Evolutionary conservation across 2,329 filamentous ascomycete species (phyloP).

Genomic region (Coleophoma cylindrospora): DNA sequence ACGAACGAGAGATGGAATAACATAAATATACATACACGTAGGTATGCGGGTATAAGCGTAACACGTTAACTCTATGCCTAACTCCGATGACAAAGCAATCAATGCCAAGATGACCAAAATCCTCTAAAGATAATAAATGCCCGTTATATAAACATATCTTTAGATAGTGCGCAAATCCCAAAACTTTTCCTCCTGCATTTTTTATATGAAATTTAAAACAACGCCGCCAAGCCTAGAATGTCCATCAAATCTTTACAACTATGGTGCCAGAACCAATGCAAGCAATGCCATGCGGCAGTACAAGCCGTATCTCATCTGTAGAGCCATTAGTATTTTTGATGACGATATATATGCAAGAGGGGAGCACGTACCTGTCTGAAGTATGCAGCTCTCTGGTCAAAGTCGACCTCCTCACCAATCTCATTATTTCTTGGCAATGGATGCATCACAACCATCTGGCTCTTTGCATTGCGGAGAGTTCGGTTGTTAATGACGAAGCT

Average conservation of each 20-base stretch:
- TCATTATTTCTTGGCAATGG: slow-evolving; percentile 91
- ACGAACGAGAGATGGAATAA: too few species aligned
- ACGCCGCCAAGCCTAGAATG: background rate
- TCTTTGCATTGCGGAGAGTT: slow-evolving; percentile 86
- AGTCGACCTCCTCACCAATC: slow-evolving; percentile 93
- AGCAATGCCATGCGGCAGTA: slow-evolving; percentile 98
- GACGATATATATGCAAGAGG: slow-evolving; percentile 1
- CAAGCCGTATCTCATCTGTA: slow-evolving; percentile 91
- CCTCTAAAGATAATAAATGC: too few species aligned
- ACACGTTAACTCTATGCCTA: too few species aligned
- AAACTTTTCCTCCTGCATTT: background rate
- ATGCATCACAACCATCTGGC: slow-evolving; percentile 91
- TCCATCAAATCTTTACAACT: background rate
- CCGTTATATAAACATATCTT: background rate
- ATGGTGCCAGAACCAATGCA: slow-evolving; percentile 75
- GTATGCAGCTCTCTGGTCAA: slow-evolving; percentile 93
- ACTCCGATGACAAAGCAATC: too few species aligned
- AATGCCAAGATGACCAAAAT: too few species aligned
- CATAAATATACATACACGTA: too few species aligned
- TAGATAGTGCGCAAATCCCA: background rate
- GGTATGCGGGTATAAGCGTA: too few species aligned
- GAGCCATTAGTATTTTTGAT: slow-evolving; percentile 3
- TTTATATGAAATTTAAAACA: background rate
- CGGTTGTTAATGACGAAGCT: slow-evolving; percentile 86
- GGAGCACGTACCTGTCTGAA: slow-evolving; percentile 85